These are phyloP conservation scores for Plectosphaerella cucumerina DNA, from an alignment of 2,329 filamentous ascomycete genomes.

Conservation along the genomic window DNA sequence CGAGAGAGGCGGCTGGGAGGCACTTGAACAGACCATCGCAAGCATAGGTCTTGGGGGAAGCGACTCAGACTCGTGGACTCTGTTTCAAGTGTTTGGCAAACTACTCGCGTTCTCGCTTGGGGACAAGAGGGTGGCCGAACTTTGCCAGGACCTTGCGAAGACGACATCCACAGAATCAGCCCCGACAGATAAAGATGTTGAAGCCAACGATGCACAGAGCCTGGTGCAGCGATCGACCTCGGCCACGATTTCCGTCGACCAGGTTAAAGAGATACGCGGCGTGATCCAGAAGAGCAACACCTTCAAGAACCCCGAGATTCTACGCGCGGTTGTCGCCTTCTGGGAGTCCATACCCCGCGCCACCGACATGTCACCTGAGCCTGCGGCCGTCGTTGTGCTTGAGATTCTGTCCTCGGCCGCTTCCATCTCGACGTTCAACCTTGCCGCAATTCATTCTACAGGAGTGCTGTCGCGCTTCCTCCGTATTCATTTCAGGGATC, in stretches of 20 bases:
- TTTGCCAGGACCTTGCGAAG: slow-evolving; percentile 55
- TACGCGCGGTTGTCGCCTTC: slow-evolving; percentile 57
- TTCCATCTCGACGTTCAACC: slow-evolving; percentile 62
- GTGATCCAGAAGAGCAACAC: slow-evolving; percentile 47
- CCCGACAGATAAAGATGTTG: too few relatives aligned
- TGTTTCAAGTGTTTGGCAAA: slow-evolving; percentile 74
- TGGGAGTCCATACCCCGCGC: slow-evolving; percentile 58
- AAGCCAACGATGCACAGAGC: too few relatives aligned
- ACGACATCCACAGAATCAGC: neutral
- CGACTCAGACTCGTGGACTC: slow-evolving; percentile 64
- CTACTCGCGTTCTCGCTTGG: slow-evolving; percentile 78
- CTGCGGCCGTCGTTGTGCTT: slow-evolving; percentile 60
- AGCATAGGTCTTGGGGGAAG: slow-evolving; percentile 61
- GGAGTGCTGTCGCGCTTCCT: slow-evolving; percentile 66
- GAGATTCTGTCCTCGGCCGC: slow-evolving; percentile 57
- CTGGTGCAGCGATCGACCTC: too few relatives aligned
- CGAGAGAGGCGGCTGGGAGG: slow-evolving; percentile 73
- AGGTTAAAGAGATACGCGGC: slow-evolving; percentile 36
- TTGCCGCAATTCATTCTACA: slow-evolving; percentile 67
- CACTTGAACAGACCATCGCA: slow-evolving; percentile 68
- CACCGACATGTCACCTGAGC: slow-evolving; percentile 37
- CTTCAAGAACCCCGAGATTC: slow-evolving; percentile 59
- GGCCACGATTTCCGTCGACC: slow-evolving; percentile 7
- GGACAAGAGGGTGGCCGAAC: slow-evolving; percentile 66
- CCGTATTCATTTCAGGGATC: slow-evolving; percentile 52